These are phyloP conservation scores for Coelastrella sp. DNA, from an alignment of 139 green algal species.

Conservation along the genomic window DNA sequence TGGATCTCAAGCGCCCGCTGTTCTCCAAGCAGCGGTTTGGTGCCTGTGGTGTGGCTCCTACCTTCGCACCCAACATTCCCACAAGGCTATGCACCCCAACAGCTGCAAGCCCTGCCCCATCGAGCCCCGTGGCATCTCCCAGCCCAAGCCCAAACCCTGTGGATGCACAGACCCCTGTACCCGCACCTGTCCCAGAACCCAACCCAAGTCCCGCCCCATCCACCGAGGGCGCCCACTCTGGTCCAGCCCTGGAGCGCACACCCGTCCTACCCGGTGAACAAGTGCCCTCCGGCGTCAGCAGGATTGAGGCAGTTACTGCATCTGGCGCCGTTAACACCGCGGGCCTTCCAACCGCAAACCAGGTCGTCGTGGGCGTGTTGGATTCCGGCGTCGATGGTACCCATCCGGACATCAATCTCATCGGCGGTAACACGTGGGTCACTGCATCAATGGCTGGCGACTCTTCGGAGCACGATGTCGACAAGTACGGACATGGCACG, in stretches of 20 bases:
- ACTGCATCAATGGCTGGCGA: neutral
- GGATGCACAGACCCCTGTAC: neutral
- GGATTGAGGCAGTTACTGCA: neutral
- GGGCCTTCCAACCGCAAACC: neutral
- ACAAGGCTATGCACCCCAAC: neutral
- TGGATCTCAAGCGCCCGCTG: neutral
- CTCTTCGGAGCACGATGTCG: neutral
- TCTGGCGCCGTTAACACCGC: neutral
- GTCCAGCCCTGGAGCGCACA: neutral
- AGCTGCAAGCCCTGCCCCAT: neutral
- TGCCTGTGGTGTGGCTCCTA: neutral
- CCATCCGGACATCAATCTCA: neutral
- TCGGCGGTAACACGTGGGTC: neutral
- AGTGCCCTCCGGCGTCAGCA: neutral
- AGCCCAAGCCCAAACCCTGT: neutral
- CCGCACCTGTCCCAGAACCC: too few species aligned
- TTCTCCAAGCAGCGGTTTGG: neutral
- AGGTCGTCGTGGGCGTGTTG: neutral
- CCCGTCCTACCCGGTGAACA: neutral
- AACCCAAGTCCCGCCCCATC: too few species aligned
- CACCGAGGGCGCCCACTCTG: neutral
- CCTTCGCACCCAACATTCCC: neutral
- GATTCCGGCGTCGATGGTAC: neutral
- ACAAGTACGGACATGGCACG: constrained; percentile 18
- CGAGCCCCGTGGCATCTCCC: too few species aligned